A percentile compares a stretch with the other conserved stretches of the same genome.
These are phyloP conservation scores for Debaryomyces coudertii DNA, from an alignment of 1,139 yeast genomes.

Conservation along the genomic window DNA sequence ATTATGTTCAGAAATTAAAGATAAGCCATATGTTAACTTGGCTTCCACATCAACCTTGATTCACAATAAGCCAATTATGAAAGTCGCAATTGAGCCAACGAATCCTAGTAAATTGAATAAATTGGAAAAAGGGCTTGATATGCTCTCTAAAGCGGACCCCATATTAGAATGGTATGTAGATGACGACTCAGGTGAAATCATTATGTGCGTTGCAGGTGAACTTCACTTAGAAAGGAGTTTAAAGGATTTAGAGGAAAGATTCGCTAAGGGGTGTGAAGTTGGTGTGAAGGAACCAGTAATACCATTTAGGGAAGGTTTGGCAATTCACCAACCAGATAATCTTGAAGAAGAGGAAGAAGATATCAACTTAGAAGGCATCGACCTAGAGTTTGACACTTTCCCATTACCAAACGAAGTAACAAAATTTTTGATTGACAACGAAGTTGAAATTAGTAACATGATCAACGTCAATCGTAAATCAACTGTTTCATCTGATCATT, in stretches of 20 bases:
- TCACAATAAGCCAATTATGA: slow-evolving; percentile 81
- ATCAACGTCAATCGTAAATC: slow-evolving; percentile 18
- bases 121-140: slow-evolving; percentile 75
- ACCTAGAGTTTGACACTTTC: slow-evolving; percentile 51
- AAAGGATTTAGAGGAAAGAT: slow-evolving; percentile 84
- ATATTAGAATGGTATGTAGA: slow-evolving; percentile 85
- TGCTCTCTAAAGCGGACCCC: slow-evolving; percentile 88
- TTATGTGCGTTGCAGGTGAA: slow-evolving; percentile 94
- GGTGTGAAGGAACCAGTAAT: slow-evolving; percentile 90
- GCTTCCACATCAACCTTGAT: slow-evolving; percentile 58
- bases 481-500: slow-evolving; percentile 19
- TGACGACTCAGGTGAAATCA: slow-evolving; percentile 85
- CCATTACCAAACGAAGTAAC: slow-evolving; percentile 61
- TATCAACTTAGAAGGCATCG: slow-evolving; percentile 48
- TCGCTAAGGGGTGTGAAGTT: slow-evolving; percentile 84
- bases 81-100: slow-evolving; percentile 92
- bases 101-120: slow-evolving; percentile 79
- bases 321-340: slow-evolving; percentile 33
- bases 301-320: slow-evolving; percentile 88
- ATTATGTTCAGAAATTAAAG: slow-evolving; percentile 51
- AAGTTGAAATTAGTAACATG: slow-evolving; percentile 32
- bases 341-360: slow-evolving; percentile 18
- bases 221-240: slow-evolving; percentile 88
- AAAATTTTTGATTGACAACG: slow-evolving; percentile 53
- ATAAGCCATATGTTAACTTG: slow-evolving; percentile 67